Evolutionary conservation across 2,329 filamentous ascomycete species (phyloP).

Genomic region (Cladophialophora bantiana): DNA sequence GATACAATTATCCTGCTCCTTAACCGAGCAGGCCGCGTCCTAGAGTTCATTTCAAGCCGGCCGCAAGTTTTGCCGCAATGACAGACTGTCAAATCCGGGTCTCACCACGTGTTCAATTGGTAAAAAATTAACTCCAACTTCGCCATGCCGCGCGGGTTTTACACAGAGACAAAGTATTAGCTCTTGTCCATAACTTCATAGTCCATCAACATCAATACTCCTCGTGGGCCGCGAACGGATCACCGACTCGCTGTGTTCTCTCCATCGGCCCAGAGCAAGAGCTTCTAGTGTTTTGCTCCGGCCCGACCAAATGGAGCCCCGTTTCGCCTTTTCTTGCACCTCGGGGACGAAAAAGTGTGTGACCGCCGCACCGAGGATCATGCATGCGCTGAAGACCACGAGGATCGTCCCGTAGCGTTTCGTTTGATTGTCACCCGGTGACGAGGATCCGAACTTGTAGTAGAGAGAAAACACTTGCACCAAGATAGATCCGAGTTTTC

Average conservation of each 20-base stretch:
- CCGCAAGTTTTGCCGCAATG: not conserved
- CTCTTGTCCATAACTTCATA: constrained; percentile 3
- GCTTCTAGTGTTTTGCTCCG: constrained; percentile 50
- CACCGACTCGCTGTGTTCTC: constrained; percentile 44
- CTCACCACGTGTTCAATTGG: not conserved
- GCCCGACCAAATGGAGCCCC: constrained; percentile 44
- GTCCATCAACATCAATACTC: constrained; percentile 9
- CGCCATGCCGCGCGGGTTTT: constrained; percentile 3
- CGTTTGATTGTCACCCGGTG: constrained; percentile 44
- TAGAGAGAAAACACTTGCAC: constrained; percentile 51
- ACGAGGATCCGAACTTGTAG: constrained; percentile 48
- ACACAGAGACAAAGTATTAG: constrained; percentile 1
- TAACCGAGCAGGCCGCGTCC: not conserved
- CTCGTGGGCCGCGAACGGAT: constrained; percentile 10
- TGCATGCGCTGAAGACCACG: constrained; percentile 51
- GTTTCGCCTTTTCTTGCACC: constrained; percentile 44
- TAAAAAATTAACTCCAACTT: constrained; percentile 3
- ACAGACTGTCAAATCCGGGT: not conserved
- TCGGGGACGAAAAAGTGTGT: constrained; percentile 53
- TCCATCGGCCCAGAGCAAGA: constrained; percentile 48
- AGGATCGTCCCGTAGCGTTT: constrained; percentile 50
- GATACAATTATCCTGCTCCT: not conserved
- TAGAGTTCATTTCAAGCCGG: not conserved
- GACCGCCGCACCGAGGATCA: constrained; percentile 51
- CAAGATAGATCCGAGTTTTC: constrained; percentile 60